Base-by-base conservation (phyloP, 108 stramenopile genomes). In the Nitzschia putrida region DNA sequence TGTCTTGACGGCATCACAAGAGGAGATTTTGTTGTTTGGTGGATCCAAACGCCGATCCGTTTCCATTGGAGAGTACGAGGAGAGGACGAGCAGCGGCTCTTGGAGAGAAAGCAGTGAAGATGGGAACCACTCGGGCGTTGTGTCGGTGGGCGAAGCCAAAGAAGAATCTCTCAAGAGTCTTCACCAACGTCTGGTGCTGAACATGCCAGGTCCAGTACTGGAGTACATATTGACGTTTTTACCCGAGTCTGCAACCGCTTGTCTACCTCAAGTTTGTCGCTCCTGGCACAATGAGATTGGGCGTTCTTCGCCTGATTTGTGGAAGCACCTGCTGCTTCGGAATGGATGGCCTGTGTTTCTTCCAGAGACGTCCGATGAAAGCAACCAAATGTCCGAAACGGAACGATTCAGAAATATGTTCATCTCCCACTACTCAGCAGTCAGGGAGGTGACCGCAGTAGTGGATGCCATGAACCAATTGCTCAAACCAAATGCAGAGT, bases 221-320 rank as follows among this genome's bases (percentile, higher is more conserved):
- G 82, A 83, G 40, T 66, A 78, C 44, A 72, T 83, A 21, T 64
- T 86, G 23, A 72, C 69, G 13, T 86, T 76, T 58, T 55, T 86
- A 10, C 76, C 81, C 10, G 80, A 80, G 41, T 38, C 11, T 11
- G 66, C 77, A 3, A 78, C 76, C 12, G 76, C 82, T 13, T 25
- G 44, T 0, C 53, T 76, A 54, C 38, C 76, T 2, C 66, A 50
- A 52, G 85, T 86, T n/a, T 86, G 79, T 55, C 63, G 54, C 12
- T 57, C 76, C 7, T 86, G 85, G 85, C 38, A 75, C 63, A 57
- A 67, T 41, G 82, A 86, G 67, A 83, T 86, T 60, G 79, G 80
- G 12, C 64, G 81, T 37, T 52, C 71, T 26, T 86, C 85, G 7
- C 78, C 65, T 23, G 53, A 78, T 9, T 56, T 86, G 22, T 86